Base-by-base conservation (phyloP, 2,329 filamentous ascomycete species). In the Laburnicola sp. region DNA sequence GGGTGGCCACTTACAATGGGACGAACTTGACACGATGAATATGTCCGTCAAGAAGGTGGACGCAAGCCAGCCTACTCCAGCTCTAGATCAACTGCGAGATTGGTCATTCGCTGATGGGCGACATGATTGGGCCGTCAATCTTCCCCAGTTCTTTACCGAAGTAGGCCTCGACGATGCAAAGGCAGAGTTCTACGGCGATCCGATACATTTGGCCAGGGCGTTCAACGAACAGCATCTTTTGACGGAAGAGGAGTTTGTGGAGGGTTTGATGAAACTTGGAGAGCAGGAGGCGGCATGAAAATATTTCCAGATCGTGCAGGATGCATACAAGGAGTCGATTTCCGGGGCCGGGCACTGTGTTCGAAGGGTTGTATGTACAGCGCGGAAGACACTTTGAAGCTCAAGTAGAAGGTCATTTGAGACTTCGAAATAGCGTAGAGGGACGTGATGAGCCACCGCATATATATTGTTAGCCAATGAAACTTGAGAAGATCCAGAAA, bases 1-100 rank as follows among this genome's bases (percentile, higher is more conserved):
- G 2, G 54, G 54, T 6, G 51, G 54, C 2, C 52, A 45, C 22
- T 23, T 57, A 6, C 47, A 57, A 40, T 55, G 54, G 54, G 51
- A 54, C 37, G 51, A 54, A 26, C 38, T 44, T 32, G 31, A 53
- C 37, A 22, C 26, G 6, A 32, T 32, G 11, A 21, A 32, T 34
- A 44, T 32, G 30, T 28, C 32, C 28, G 41, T 44, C 27, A 26
- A 28, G 16, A 44, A 44, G 11, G 9, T 44, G 23, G 28, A 44
- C 28, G 3, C 4, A 21, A 16, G 10, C 27, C 21, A 32, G 10
- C 16, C 10, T 23, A n/a, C 42, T 5, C 42, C 42, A 25, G 42
- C 30, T n/a, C 32, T 45, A 7, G 42, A 45, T n/a, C 6, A 27
- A 23, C 30, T 45, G 7, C 23, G 32, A 9, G 25, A 27, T 10